phyloP scores from a whole-genome alignment of 805 yeast genomes.

The Hanseniaspora taiwanica region DNA sequence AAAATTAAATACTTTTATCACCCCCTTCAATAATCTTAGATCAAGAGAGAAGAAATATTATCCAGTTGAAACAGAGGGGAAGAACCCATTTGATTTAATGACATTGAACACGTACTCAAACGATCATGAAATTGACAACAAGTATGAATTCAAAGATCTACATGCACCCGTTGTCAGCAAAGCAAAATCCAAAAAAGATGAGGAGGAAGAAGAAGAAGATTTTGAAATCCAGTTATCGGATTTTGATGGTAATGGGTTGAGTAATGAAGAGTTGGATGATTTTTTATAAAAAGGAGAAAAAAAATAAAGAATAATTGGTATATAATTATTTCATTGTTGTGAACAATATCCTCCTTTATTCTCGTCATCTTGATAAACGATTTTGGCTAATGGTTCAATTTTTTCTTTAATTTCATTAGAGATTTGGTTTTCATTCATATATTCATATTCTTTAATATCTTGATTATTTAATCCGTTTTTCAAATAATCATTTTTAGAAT shows the following conservation, averaged over 20 bases:
- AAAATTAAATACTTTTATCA: slow-evolving; percentile 13
- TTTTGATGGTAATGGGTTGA: slow-evolving; percentile 17
- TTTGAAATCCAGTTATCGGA: slow-evolving; percentile 9
- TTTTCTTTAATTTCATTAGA: slow-evolving; percentile 1
- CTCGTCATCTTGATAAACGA: neutral
- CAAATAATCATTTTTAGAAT: no score
- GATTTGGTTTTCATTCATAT: slow-evolving; percentile 18
- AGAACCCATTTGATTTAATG: slow-evolving; percentile 10
- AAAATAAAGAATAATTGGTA: slow-evolving; percentile 1
- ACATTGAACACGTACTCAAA: slow-evolving; percentile 9
- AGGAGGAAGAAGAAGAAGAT: neutral
- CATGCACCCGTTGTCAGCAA: neutral
- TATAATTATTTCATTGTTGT: neutral
- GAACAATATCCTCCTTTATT: neutral
- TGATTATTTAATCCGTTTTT: slow-evolving; percentile 20
- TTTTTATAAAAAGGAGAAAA: slow-evolving; percentile 6
- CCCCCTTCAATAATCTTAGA: slow-evolving; percentile 7
- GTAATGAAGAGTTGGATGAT: slow-evolving; percentile 14
- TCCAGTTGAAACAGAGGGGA: slow-evolving; percentile 8
- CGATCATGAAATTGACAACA: slow-evolving; percentile 14
- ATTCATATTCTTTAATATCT: slow-evolving; percentile 16
- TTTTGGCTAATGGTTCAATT: neutral
- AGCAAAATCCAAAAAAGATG: neutral
- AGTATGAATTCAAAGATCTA: neutral
- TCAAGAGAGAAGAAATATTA: neutral